phyloP scores from a whole-genome alignment of 2,329 filamentous ascomycete genomes.

The Lachnellula suecica region DNA sequence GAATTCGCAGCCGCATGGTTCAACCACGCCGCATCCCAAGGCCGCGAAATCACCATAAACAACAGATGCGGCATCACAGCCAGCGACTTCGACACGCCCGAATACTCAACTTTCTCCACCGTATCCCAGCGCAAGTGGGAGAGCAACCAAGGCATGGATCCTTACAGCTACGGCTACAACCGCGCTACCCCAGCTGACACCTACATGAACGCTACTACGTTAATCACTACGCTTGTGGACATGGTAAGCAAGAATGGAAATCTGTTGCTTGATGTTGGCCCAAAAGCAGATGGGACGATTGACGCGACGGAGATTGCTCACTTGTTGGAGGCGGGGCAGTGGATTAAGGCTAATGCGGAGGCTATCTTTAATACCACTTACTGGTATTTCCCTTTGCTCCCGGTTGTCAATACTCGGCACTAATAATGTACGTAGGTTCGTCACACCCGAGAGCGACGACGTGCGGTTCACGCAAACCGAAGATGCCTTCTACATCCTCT shows the following conservation, averaged over 20 bases:
- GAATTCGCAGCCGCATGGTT: constrained; percentile 43
- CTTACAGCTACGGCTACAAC: constrained; percentile 60
- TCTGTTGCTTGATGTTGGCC: constrained; percentile 55
- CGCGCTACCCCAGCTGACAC: constrained; percentile 46
- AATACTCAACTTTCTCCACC: constrained; percentile 51
- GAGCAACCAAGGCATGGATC: constrained; percentile 58
- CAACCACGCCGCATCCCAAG: constrained; percentile 37
- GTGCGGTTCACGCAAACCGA: constrained; percentile 51
- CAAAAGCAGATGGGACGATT: constrained; percentile 53
- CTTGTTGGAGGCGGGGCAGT: constrained; percentile 49
- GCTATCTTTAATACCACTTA: constrained; percentile 58
- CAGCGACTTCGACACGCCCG: constrained; percentile 59
- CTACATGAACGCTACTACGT: constrained; percentile 51
- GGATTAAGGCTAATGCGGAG: constrained; percentile 53
- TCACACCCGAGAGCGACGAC: constrained; percentile 42
- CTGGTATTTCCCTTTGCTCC: constrained; percentile 29
- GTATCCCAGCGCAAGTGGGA: constrained; percentile 59
- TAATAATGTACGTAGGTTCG: constrained; percentile 31
- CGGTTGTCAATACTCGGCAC: neutral
- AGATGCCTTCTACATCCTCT: constrained; percentile 52
- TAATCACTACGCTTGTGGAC: constrained; percentile 49
- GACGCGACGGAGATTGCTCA: constrained; percentile 46
- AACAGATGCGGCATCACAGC: constrained; percentile 54
- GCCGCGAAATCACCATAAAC: constrained; percentile 54
- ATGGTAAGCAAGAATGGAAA: constrained; percentile 57